Conservation (phyloP, 805 yeast genomes). For the Sungouiella blattae region DNA sequence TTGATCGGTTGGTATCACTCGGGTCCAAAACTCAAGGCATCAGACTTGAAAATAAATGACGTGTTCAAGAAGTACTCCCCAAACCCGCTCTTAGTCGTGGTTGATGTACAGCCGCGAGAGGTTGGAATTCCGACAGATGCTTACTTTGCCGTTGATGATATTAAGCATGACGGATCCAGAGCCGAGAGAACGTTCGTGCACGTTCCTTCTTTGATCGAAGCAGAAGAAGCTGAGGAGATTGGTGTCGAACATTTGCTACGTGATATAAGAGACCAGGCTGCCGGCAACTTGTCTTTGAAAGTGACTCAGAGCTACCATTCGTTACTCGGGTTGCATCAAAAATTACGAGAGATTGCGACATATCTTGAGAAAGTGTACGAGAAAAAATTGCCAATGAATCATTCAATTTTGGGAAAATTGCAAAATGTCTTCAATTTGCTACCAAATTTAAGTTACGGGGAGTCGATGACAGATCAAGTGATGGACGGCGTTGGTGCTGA, state of each 20-base stretch:
- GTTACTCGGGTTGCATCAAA: slow-evolving; percentile 76
- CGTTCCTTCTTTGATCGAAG: slow-evolving; percentile 87
- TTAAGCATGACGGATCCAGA: slow-evolving; percentile 91
- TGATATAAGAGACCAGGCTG: slow-evolving; percentile 94
- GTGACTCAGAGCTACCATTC: slow-evolving; percentile 89
- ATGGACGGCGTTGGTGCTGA: slow-evolving; percentile 5
- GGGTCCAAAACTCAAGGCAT: slow-evolving; percentile 86
- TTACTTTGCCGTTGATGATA: slow-evolving; percentile 89
- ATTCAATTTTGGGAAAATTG: slow-evolving; percentile 82
- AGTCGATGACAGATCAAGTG: slow-evolving; percentile 11
- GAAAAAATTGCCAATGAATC: slow-evolving; percentile 80
- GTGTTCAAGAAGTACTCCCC: slow-evolving; percentile 75
- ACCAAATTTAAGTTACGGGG: slow-evolving; percentile 60
- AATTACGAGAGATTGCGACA: slow-evolving; percentile 69
- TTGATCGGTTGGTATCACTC: slow-evolving; percentile 99
- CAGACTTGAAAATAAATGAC: slow-evolving; percentile 90
- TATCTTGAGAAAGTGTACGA: slow-evolving; percentile 73
- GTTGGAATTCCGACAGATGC: slow-evolving; percentile 97
- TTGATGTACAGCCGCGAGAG: slow-evolving; percentile 79
- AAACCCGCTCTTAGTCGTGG: slow-evolving; percentile 81
- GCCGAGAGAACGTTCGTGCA: slow-evolving; percentile 92
- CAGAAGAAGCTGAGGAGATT: slow-evolving; percentile 98
- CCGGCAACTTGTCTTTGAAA: slow-evolving; percentile 83
- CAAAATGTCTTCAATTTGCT: slow-evolving; percentile 93
- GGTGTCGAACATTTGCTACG: slow-evolving; percentile 96